Evolutionary conservation across 2,329 filamentous ascomycete species (phyloP), one percentile per base, ranked within the genome.

Genomic region (Coniochaeta ligniaria): DNA sequence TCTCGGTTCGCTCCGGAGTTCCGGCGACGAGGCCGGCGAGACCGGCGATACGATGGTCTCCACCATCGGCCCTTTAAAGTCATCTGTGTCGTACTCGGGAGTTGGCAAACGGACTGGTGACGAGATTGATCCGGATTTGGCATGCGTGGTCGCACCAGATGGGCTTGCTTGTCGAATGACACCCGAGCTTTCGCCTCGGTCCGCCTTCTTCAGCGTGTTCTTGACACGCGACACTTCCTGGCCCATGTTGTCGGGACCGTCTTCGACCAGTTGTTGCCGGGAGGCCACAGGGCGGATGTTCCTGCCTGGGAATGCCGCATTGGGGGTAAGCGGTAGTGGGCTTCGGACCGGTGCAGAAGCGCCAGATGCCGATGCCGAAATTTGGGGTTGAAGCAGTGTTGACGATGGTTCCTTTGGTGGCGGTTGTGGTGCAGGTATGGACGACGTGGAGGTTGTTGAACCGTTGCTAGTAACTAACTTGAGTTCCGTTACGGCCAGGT

Each of bases 381-480:
- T 60, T 35, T 43, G 52, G 24, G 54, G 28, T 38, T 63, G 62
- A 61, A 35, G 59, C 62, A 65, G 63, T 38, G 63, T 60, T 28
- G 65, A 63, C 57, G 63, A 63, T 60, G 69, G 65, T 16, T 64
- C 65, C 22, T 58, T 45, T 24, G 69, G 64, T 20, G 67, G 66
- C 58, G 66, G 61, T 16, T 66, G 63, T 54, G 56, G 38, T 35
- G 35, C 56, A 16, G 56, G 24, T 43, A 31, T 62, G 26, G 60
- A 38, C 35, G 45, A 60, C 9, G 59, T 57, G 24, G 71, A 70
- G 41, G 74, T 72, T 20, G 81, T 83, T 22, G 80, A 83, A 41
- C 80, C 80, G 70, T 82, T 75, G 60, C 78, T 83, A 45, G 71
- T 67, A 57, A 76, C 68, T 59, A 84, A 72, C 62, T 79, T 80